Evolutionary conservation across 2,329 filamentous ascomycete species (phyloP), one percentile per base, ranked within the genome.

Genomic region (Neocucurbitaria cava): DNA sequence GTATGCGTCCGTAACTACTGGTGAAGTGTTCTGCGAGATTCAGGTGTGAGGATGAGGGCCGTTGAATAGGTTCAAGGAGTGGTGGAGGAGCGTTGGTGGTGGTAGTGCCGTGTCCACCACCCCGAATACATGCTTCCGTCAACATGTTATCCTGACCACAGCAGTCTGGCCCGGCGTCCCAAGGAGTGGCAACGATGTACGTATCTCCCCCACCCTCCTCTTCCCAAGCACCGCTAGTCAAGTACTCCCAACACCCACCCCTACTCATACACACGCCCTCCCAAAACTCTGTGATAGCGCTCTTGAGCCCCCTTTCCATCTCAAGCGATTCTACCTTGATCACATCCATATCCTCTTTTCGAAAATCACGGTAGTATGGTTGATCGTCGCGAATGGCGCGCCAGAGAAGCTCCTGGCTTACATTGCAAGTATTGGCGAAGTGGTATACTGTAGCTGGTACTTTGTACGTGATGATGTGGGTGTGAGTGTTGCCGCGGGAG

Each of bases 281-380:
- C 43, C 52, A 45, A 15, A 23, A 44, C 28, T 30, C 48, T 13
- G 45, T 36, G 24, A 59, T 52, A 3, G 56, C 46, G 8, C 49
- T 53, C 46, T 62, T 61, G n/a, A 61, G 46, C 36, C 52, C 49
- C 31, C 42, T 52, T 41, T 62, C 55, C 40, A 58, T 33, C 30
- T n/a, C 33, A 45, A 10, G 46, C 31, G 17, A 39, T 15, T 33
- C 35, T 21, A 13, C 36, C 35, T 11, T 33, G 30, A 33, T 41
- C 5, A 26, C 26, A 23, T 7, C 11, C 5, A 13, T 13, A 7
- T 31, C 3, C 10, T 31, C 6, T 13, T 31, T 13, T 31, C 11
- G 9, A 11, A 31, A 11, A 31, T 13, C 30, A 8, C 5, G 30
- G 30, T 7, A 31, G 9, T 13, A 3, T 8, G 3, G 5, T 31